Evolutionary conservation across 331 rosid genomes (phyloP).

Genomic region (Malus hybrid): DNA sequence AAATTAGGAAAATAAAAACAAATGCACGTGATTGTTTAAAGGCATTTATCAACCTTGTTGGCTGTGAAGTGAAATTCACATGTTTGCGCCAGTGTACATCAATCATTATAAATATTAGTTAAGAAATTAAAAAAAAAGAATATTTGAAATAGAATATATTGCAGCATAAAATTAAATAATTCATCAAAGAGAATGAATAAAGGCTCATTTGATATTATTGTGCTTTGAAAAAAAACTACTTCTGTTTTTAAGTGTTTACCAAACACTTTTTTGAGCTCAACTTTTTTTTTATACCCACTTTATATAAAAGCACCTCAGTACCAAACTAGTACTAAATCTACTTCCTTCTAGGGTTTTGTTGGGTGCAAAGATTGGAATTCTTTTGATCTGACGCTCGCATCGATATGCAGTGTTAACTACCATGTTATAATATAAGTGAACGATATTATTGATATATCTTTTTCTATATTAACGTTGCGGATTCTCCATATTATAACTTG

Average conservation of each 20-base stretch:
- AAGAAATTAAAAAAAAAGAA: neutral
- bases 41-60: conserved; percentile 8
- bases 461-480: neutral
- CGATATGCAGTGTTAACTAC: neutral
- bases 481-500: neutral
- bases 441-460: too few species aligned
- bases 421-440: neutral
- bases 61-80: neutral
- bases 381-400: neutral
- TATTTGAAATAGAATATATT: too few species aligned
- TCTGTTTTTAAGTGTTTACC: too few species aligned
- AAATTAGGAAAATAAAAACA: neutral
- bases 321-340: neutral
- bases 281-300: too few species aligned
- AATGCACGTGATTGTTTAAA: neutral
- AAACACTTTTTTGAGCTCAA: too few species aligned
- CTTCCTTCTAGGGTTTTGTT: neutral
- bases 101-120: neutral
- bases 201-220: too few species aligned
- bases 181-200: neutral
- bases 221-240: too few species aligned
- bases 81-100: neutral
- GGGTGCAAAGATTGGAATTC: neutral
- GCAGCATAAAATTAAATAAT: too few species aligned
- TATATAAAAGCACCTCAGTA: too few species aligned